A percentile compares a stretch with the other conserved stretches of the same genome.
phyloP scores from a whole-genome alignment of 345 rosid genomes.

The Citrus medica region DNA sequence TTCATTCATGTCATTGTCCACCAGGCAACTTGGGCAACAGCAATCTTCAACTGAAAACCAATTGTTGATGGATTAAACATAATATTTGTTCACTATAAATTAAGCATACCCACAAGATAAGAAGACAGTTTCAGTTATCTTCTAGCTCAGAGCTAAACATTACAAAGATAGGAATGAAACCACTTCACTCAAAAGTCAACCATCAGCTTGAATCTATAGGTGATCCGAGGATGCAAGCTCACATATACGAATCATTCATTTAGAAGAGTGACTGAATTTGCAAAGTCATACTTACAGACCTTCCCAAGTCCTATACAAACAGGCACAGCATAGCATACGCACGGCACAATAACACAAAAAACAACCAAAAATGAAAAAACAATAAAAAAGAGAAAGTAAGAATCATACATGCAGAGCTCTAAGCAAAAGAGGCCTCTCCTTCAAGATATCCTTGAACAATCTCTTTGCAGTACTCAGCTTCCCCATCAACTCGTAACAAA shows the following conservation, averaged over 20 bases:
- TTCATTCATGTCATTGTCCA: neutral
- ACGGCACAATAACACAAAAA: neutral
- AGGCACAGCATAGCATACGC: neutral
- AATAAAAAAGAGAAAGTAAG: neutral
- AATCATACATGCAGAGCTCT: conserved; percentile 86
- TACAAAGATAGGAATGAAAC: neutral
- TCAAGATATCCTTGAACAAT: conserved; percentile 59
- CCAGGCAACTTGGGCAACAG: neutral
- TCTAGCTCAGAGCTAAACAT: neutral
- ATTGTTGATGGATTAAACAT: neutral
- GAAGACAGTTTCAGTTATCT: neutral
- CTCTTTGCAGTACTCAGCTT: conserved; percentile 61
- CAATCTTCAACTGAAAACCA: neutral
- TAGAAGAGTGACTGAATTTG: neutral
- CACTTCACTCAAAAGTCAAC: neutral
- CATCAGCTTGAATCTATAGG: neutral
- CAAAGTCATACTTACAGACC: neutral
- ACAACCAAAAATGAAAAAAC: neutral
- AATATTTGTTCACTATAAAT: neutral
- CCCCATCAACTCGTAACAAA: conserved; percentile 81
- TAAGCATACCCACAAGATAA: neutral
- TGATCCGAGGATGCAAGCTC: neutral
- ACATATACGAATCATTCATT: neutral
- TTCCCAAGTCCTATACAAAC: neutral
- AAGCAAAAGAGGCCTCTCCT: conserved; percentile 68